Evolutionary conservation across 768 basidiomycete genomes (phyloP), one percentile per base, ranked within the genome.

Genomic region (Termitomyces sp.): DNA sequence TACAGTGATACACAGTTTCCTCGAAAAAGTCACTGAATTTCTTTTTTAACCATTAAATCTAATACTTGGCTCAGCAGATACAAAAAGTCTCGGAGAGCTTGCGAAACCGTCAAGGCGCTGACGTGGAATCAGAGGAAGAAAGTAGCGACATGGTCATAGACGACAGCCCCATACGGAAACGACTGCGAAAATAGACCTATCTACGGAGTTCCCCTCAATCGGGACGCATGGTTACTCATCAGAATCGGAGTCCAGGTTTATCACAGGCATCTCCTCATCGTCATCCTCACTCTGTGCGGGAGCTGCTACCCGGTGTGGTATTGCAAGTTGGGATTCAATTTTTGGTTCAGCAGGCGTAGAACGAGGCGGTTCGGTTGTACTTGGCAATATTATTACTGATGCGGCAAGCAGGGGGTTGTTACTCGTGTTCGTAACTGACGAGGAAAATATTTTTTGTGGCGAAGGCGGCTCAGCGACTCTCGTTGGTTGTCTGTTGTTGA

Each of bases 171-270:
- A 67, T 59, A 57, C 68, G 66, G 53, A 79, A 79, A 64, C 74
- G 77, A 55, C 64, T 70, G 32, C 74, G 75, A 28, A 61, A 60
- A 47, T 62, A 55, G 59, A 56, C n/a, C 38, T 30, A 28, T 42
- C 36, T 58, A 56, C 42, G 22, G 28, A 30, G 44, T 33, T 18
- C 28, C 46, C 14, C 20, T 32, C 18, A 24, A 38, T 49, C 43
- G 18, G 46, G 18, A 30, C 33, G 13, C 14, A 42, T 36, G 28
- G 33, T 58, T 66, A 75, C 35, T 80, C 81, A 33, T 92, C 92
- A 4, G 90, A 88, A 69, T 93, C 91, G 1, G 91, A 92, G 42
- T 79, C 84, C 75, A 91, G 74, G 67, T 92, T 81, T 38, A 94
- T 92, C 12, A 76, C 65, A 3, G 92, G 92, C 76, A 94, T 85